Conservation (phyloP, 495 filamentous ascomycete species). For the Penicillium canescens region DNA sequence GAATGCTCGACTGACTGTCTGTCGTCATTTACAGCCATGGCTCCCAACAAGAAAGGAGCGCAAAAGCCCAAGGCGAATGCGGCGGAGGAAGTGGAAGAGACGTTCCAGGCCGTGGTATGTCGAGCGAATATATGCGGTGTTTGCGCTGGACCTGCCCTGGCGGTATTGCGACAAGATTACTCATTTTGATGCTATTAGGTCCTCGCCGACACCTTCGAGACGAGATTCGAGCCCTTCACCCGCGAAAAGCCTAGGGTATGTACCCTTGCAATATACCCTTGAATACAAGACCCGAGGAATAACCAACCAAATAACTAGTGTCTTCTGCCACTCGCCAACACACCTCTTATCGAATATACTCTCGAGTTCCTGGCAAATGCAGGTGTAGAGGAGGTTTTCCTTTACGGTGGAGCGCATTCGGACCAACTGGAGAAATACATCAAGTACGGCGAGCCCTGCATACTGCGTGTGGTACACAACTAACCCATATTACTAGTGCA, state of each 20-base stretch:
- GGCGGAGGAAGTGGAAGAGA: conserved; percentile 75
- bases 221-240: conserved; percentile 85
- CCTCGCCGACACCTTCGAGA: conserved; percentile 92
- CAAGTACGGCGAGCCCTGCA: conserved; percentile 38
- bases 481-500: conserved; percentile 35
- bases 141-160: too few relatives aligned
- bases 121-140: background rate
- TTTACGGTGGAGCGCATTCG: conserved; percentile 90
- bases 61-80: conserved; percentile 60
- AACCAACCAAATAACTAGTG: conserved; percentile 56
- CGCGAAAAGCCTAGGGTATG: conserved; percentile 84
- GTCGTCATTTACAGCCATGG: conserved; percentile 30
- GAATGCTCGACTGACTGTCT: background rate
- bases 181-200: conserved; percentile 48
- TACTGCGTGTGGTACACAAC: background rate
- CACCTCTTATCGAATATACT: conserved; percentile 94
- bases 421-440: conserved; percentile 87
- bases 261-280: background rate
- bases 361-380: conserved; percentile 94
- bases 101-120: conserved; percentile 85
- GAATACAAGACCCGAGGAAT: background rate
- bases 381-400: conserved; percentile 85
- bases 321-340: conserved; percentile 90
- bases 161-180: conserved; percentile 1
- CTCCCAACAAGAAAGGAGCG: conserved; percentile 59